Conservation (phyloP, 495 filamentous ascomycete species). For the Penicillium simplicissimum region DNA sequence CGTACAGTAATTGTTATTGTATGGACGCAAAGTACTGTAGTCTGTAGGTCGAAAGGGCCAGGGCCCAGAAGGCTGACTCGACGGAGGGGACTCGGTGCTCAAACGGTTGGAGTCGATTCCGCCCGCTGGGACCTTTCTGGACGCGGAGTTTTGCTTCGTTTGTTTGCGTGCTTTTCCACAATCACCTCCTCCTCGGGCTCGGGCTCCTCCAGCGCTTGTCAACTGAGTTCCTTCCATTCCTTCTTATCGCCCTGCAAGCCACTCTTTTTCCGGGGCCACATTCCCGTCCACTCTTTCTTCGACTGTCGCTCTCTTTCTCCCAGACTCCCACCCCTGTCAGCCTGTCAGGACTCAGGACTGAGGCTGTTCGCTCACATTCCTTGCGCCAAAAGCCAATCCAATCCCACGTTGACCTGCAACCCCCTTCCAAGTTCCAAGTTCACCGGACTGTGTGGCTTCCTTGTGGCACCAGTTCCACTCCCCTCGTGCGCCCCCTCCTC, state of each 20-base stretch:
- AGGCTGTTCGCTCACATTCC: conserved; percentile 18
- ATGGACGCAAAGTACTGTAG: too few species aligned
- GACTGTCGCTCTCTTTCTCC: conserved; percentile 8
- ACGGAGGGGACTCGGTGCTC: conserved; percentile 8
- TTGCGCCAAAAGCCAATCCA: conserved; percentile 10
- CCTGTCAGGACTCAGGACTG: too few species aligned
- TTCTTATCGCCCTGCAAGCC: conserved; percentile 16
- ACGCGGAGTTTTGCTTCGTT: neutral
- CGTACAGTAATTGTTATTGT: too few species aligned
- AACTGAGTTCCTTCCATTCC: conserved; percentile 7
- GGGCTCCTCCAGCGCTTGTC: too few species aligned
- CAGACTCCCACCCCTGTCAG: conserved; percentile 10
- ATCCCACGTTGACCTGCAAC: conserved; percentile 4
- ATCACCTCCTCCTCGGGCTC: neutral
- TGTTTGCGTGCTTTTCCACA: neutral
- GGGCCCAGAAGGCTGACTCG: too few species aligned
- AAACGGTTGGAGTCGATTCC: conserved; percentile 2
- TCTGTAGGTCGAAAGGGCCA: too few species aligned
- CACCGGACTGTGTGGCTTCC: neutral
- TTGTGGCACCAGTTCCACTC: conserved; percentile 13
- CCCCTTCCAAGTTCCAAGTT: neutral
- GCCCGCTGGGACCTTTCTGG: neutral
- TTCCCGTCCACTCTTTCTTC: conserved; percentile 15
- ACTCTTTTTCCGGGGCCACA: conserved; percentile 4
- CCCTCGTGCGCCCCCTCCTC: conserved; percentile 10